A percentile compares a stretch with the other conserved stretches of the same genome.
phyloP scores from a whole-genome alignment of 768 basidiomycete species.

The Neoboletus brunneissimus region DNA sequence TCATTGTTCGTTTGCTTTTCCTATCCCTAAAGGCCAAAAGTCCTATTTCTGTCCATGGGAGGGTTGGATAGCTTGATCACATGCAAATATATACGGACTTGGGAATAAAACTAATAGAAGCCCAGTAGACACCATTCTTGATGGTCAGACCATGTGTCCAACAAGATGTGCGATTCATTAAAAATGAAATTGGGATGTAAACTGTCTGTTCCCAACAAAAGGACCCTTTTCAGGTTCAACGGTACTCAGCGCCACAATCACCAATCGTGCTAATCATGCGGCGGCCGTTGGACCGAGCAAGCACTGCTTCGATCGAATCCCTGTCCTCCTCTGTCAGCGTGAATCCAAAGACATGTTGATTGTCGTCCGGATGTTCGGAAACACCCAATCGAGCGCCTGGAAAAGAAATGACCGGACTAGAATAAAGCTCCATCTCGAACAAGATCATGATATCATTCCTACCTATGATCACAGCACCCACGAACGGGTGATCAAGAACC shows the following conservation, averaged over 20 bases:
- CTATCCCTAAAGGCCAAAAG: not conserved
- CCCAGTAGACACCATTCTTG: not conserved
- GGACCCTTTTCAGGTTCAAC: constrained; percentile 23
- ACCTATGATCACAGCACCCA: constrained; percentile 82
- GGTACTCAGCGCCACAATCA: constrained; percentile 85
- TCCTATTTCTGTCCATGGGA: constrained; percentile 6
- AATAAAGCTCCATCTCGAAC: not conserved
- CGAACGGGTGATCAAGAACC: constrained; percentile 75
- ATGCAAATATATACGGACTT: not conserved
- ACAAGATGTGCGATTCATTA: not conserved
- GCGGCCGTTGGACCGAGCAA: constrained; percentile 58
- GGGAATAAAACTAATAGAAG: not conserved
- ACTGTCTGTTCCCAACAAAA: not conserved
- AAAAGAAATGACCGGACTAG: not conserved
- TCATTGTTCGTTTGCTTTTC: not conserved
- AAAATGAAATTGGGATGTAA: not conserved
- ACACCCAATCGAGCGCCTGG: constrained; percentile 72
- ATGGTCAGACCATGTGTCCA: not conserved
- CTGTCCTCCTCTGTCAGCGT: constrained; percentile 55
- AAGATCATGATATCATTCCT: constrained; percentile 4
- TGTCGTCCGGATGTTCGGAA: constrained; percentile 71
- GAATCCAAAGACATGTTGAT: constrained; percentile 60
- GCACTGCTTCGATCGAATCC: constrained; percentile 58
- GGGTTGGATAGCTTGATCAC: not conserved
- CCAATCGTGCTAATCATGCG: constrained; percentile 67